Evolutionary conservation across 164 flowering plant genomes (phyloP), one percentile per base, ranked within the genome.

Genomic region (Buxus sempervirens): DNA sequence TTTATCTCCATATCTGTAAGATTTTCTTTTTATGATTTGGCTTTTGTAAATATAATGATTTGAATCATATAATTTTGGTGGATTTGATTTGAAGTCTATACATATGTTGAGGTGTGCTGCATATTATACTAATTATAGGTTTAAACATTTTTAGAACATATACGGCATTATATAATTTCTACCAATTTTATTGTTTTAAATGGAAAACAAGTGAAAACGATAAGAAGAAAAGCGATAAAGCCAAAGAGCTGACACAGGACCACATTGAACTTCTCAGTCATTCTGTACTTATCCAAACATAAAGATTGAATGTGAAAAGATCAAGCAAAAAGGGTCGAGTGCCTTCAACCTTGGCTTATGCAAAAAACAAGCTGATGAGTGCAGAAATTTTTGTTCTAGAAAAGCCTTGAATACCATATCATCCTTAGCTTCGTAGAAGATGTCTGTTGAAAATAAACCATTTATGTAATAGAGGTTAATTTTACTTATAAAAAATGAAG

Each of bases 1-100:
- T 66, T 54, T 96, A 25, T 80, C 89, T 36, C 70, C 81, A 54
- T 73, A 74, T 59, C 38, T 83, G 98, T 94, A 83, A 84, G 98
- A 20, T 62, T 64, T 9, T 12, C 66, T 69, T 59, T 60, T 5
- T 1, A n/a, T 49, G 4, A 16, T 10, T 2, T 24, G 27, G 36
- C 8, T 25, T 21, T 16, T 3, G 32, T 23, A 19, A 24, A 55
- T 55, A 25, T 58, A 58, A 24, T 57, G 59, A 57, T 57, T 23
- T 13, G 24, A 57, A 16, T 24, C 24, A 15, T 23, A 0, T 24
- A 57, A 10, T 13, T 57, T 8, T 24, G 15, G 22, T 57, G 4
- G 7, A 1, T 28, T 16, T 23, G 21, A 15, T 57, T 26, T 23
- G 38, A 32, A 32, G 5, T 32, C 38, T 32, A 32, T 32, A 32